These are phyloP conservation scores for Phytopythium oedochilum DNA, from an alignment of 352 stramenopile species.

Conservation along the genomic window DNA sequence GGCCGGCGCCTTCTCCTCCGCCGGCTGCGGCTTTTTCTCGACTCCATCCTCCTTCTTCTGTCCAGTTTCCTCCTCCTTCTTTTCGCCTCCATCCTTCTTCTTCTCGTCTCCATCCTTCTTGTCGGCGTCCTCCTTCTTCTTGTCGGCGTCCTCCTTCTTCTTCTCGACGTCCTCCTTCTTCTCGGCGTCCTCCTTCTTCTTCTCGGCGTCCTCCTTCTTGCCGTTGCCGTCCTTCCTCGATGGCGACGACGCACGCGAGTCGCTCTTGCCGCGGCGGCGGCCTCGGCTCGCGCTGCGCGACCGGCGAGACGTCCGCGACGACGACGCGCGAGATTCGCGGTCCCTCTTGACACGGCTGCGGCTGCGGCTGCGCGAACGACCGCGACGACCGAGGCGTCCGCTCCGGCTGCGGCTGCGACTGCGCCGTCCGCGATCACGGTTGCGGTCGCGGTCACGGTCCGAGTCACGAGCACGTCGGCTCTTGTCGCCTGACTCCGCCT, in stretches of 20 bases:
- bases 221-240: conserved; percentile 1
- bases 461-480: conserved; percentile 22
- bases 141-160: not conserved
- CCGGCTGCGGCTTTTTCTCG: not conserved
- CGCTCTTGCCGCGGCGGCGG: not conserved
- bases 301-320: conserved; percentile 4
- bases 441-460: conserved; percentile 20
- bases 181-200: conserved; percentile 17
- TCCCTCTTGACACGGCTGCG: conserved; percentile 24
- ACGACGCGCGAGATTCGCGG: not conserved
- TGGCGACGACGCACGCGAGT: not conserved
- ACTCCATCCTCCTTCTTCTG: conserved; percentile 8
- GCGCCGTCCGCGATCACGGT: not conserved
- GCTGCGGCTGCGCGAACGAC: conserved; percentile 34
- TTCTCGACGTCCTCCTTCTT: conserved; percentile 10
- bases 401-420: conserved; percentile 25
- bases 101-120: conserved; percentile 8
- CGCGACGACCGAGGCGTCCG: conserved; percentile 24
- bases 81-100: conserved; percentile 6
- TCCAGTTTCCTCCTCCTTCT: conserved; percentile 5
- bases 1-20: not conserved
- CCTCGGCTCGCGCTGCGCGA: conserved; percentile 12
- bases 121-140: no score
- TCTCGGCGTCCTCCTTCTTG: conserved; percentile 16
- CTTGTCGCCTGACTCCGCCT: conserved; percentile 11